Evolutionary conservation across 2,329 filamentous ascomycete genomes (phyloP), one percentile per base, ranked within the genome.

Genomic region (Diaporthe destruens): DNA sequence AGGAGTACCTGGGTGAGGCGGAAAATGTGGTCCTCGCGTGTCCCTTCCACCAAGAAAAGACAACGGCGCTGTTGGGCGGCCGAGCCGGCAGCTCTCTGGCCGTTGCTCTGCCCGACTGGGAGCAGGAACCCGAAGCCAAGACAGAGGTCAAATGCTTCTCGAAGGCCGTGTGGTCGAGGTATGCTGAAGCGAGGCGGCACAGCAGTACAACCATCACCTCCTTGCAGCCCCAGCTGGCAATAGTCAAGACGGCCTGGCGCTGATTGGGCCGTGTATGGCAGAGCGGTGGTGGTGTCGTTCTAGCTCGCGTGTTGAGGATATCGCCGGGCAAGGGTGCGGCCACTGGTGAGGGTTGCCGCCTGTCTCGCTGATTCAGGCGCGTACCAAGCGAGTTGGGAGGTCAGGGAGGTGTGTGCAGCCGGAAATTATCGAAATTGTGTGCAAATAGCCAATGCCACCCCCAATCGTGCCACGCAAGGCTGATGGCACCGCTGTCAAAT

Each of bases 401-500:
- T 47, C 29, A 39, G 23, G 51, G 39, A 55, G 54, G 57, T 47
- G 59, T 70, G 69, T 72, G 39, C 56, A 49, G 57, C 55, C 72
- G 72, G 72, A 74, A 55, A 74, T 74, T 72, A 68, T 66, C 72
- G 72, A 72, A 69, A 72, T 69, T 74, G 70, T 67, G 54, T 54
- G 51, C 11, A 47, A 72, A 57, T 59, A 71, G 23, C 54, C 71
- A 67, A 73, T 49, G 54, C 68, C 68, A 56, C 59, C 54, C 54
- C 56, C 57, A 72, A 67, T 69, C 63, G 63, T 36, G 42, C 51
- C 59, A 56, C 55, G 39, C 36, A 71, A 67, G 59, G 68, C 59
- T 67, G 61, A 66, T 66, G 69, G 53, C 69, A 67, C 59, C 68
- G 36, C 70, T 68, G 70, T 68, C 70, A 72, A 68, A 56, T 42